Evolutionary conservation across 2,329 filamentous ascomycete genomes (phyloP).

Genomic region (Penicillium sp.): DNA sequence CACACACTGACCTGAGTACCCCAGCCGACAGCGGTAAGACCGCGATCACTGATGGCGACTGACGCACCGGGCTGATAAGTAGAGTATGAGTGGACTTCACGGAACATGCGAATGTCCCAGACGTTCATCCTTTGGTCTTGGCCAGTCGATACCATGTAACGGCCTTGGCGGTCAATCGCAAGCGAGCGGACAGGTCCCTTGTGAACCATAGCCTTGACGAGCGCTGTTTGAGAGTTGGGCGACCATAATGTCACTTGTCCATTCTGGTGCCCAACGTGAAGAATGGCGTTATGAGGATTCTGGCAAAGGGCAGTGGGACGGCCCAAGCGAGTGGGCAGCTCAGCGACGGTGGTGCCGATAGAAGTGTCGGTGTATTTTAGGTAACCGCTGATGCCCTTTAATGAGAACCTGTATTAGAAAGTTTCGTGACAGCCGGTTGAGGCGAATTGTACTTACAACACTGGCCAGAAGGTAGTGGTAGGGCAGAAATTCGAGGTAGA

Average conservation of each 20-base stretch:
- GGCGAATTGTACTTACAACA: slow-evolving; percentile 56
- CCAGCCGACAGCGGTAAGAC: slow-evolving; percentile 85
- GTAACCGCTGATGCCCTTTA: slow-evolving; percentile 71
- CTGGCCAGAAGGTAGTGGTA: slow-evolving; percentile 94
- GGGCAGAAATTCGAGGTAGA: slow-evolving; percentile 90
- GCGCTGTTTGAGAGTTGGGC: slow-evolving; percentile 78
- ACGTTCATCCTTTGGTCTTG: slow-evolving; percentile 90
- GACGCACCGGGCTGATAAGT: slow-evolving; percentile 78
- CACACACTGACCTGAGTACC: slow-evolving; percentile 86
- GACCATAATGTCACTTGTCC: slow-evolving; percentile 95
- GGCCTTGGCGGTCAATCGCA: slow-evolving; percentile 81
- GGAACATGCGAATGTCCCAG: slow-evolving; percentile 94
- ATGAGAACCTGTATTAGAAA: background rate
- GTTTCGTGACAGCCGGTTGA: background rate
- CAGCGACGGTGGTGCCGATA: slow-evolving; percentile 82
- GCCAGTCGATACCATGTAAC: slow-evolving; percentile 92
- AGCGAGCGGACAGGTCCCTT: slow-evolving; percentile 82
- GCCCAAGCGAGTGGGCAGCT: slow-evolving; percentile 80
- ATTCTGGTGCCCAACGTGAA: slow-evolving; percentile 92
- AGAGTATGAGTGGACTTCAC: slow-evolving; percentile 85
- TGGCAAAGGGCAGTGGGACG: slow-evolving; percentile 79
- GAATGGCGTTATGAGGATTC: slow-evolving; percentile 87
- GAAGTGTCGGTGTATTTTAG: slow-evolving; percentile 95
- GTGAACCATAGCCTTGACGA: slow-evolving; percentile 90
- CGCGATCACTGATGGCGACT: slow-evolving; percentile 83